These are phyloP conservation scores for Piper betle DNA, from an alignment of 164 flowering plant species.

Conservation along the genomic window DNA sequence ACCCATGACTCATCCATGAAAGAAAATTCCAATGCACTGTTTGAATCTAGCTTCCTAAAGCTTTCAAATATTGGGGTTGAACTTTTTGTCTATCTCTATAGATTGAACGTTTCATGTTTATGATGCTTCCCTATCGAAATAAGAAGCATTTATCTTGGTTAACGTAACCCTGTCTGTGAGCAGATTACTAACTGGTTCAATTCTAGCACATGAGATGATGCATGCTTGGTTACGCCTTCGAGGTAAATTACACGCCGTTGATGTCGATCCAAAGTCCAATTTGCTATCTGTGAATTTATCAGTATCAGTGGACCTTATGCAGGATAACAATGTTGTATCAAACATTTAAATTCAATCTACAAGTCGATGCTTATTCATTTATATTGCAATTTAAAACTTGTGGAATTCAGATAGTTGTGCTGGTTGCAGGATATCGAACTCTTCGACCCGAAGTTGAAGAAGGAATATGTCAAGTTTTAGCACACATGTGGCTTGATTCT, in stretches of 20 bases:
- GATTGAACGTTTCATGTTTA: background rate
- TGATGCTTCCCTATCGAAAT: background rate
- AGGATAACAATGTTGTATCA: too few relatives aligned
- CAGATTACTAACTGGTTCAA: constrained; percentile 89
- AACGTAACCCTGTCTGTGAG: background rate
- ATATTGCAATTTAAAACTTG: too few relatives aligned
- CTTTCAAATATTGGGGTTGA: too few relatives aligned
- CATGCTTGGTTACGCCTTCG: constrained; percentile 76
- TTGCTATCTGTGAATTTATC: too few relatives aligned
- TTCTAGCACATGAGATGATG: constrained; percentile 32
- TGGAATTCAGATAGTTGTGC: background rate
- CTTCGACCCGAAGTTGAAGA: constrained; percentile 23
- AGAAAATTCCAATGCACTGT: background rate
- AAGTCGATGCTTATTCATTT: too few relatives aligned
- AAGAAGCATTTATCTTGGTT: background rate
- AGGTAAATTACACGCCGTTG: constrained; percentile 25
- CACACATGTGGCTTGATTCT: constrained; percentile 8
- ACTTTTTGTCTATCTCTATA: too few relatives aligned
- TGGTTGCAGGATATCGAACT: constrained; percentile 47
- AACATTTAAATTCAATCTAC: too few relatives aligned
- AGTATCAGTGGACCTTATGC: too few relatives aligned
- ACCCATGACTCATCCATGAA: too few relatives aligned
- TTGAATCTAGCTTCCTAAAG: background rate
- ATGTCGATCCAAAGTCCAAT: too few relatives aligned
- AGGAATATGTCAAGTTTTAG: too few relatives aligned